phyloP scores from a whole-genome alignment of 2,329 filamentous ascomycete genomes.

The Sclerotinia glacialis region DNA sequence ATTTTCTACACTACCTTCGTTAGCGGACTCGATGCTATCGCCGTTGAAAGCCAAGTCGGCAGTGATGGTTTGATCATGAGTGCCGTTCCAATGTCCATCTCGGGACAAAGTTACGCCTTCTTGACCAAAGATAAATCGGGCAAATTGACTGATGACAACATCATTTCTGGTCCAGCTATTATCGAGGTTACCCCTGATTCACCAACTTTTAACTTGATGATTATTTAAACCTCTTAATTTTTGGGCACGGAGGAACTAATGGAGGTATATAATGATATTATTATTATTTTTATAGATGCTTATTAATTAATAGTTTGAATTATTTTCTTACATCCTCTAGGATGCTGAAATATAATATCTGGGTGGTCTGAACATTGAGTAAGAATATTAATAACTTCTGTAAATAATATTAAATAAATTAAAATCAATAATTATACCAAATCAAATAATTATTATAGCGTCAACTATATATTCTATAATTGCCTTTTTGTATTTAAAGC shows the following conservation, averaged over 20 bases:
- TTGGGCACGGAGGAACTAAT: background rate
- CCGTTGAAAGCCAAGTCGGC: constrained; percentile 39
- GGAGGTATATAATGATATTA: too few relatives aligned
- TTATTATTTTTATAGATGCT: too few relatives aligned
- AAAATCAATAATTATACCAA: too few relatives aligned
- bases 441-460: too few relatives aligned
- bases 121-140: constrained; percentile 42
- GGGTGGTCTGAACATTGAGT: too few relatives aligned
- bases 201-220: constrained; percentile 33
- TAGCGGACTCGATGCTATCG: constrained; percentile 37
- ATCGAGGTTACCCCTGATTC: constrained; percentile 38
- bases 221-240: constrained; percentile 19
- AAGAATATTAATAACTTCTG: too few relatives aligned
- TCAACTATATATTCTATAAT: too few relatives aligned
- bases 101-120: constrained; percentile 44
- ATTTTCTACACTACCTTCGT: constrained; percentile 42
- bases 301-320: too few relatives aligned
- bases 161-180: constrained; percentile 42
- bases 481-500: too few relatives aligned
- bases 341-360: too few relatives aligned
- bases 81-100: constrained; percentile 37
- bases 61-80: constrained; percentile 34
- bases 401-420: too few relatives aligned
- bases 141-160: constrained; percentile 41
- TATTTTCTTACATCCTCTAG: too few relatives aligned